These are phyloP conservation scores for Oryza longistaminata DNA, from an alignment of 176 grass and related monocot species.

Conservation along the genomic window DNA sequence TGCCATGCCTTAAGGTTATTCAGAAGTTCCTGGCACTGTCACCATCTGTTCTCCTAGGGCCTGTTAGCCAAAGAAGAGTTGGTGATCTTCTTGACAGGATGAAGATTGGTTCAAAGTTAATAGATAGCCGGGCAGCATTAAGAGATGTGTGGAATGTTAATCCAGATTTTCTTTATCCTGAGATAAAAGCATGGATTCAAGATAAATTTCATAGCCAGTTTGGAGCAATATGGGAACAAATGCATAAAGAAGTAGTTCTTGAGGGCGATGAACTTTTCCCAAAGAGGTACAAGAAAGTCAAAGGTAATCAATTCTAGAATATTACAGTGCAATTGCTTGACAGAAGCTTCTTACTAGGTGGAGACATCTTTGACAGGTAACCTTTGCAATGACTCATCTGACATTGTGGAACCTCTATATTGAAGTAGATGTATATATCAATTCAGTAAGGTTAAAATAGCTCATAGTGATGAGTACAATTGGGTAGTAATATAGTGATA, in stretches of 20 bases:
- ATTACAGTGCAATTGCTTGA: background rate
- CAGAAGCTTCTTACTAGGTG: constrained; percentile 9
- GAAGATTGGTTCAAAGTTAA: constrained; percentile 42
- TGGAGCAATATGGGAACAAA: constrained; percentile 58
- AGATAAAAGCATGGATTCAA: constrained; percentile 65
- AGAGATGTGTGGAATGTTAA: constrained; percentile 43
- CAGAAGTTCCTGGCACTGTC: constrained; percentile 63
- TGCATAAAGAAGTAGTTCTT: constrained; percentile 60
- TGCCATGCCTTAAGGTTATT: constrained; percentile 74
- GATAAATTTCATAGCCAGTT: constrained; percentile 55
- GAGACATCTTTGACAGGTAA: constrained; percentile 15
- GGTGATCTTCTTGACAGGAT: constrained; percentile 66
- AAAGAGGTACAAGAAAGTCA: constrained; percentile 65
- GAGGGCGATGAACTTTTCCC: constrained; percentile 62
- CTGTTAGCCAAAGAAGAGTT: constrained; percentile 57
- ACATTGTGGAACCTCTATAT: background rate
- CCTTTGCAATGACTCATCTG: background rate
- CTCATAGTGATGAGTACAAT: background rate
- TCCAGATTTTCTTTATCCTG: constrained; percentile 58
- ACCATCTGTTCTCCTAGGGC: constrained; percentile 56
- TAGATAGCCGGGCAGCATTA: constrained; percentile 51
- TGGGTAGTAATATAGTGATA: background rate
- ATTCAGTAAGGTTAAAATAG: background rate
- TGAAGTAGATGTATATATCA: background rate
- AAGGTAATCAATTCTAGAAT: constrained; percentile 3